Conservation (phyloP, 164 flowering plant species). For the Houttuynia cordata region DNA sequence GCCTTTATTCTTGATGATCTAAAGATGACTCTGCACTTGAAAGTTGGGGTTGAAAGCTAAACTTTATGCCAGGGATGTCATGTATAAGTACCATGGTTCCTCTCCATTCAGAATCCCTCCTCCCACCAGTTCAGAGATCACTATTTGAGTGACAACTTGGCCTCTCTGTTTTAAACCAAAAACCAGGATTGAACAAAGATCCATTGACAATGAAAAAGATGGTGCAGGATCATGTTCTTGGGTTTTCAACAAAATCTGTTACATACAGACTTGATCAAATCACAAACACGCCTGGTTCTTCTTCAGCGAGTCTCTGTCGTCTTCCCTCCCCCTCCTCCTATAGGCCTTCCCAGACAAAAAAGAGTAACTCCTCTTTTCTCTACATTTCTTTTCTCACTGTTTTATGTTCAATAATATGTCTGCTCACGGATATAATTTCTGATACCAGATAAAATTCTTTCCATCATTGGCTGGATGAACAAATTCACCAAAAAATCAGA, state of each 20-base stretch:
- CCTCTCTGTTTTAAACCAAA: background rate
- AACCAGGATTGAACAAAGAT: background rate
- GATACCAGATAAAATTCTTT: constrained; percentile 21
- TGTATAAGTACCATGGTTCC: background rate
- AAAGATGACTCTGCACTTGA: constrained; percentile 10
- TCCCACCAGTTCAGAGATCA: background rate
- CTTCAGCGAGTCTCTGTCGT: constrained; percentile 1
- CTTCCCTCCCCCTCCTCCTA: constrained; percentile 2
- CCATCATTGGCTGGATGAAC: constrained; percentile 20
- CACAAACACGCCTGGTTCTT: background rate
- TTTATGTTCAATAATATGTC: background rate
- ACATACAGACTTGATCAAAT: background rate
- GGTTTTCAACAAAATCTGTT: constrained; percentile 2
- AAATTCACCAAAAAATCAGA: constrained; percentile 30
- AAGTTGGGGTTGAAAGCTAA: background rate
- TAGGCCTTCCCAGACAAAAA: constrained; percentile 3
- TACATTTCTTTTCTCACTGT: background rate
- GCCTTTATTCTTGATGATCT: constrained; percentile 4
- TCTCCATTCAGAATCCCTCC: constrained; percentile 1
- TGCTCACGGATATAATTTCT: background rate
- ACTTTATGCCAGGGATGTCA: background rate
- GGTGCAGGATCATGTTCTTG: constrained; percentile 2
- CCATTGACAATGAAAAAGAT: constrained; percentile 4
- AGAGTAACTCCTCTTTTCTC: constrained; percentile 4
- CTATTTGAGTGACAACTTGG: background rate